phyloP scores from a whole-genome alignment of 352 stramenopile genomes.

The Plasmopara viticola region DNA sequence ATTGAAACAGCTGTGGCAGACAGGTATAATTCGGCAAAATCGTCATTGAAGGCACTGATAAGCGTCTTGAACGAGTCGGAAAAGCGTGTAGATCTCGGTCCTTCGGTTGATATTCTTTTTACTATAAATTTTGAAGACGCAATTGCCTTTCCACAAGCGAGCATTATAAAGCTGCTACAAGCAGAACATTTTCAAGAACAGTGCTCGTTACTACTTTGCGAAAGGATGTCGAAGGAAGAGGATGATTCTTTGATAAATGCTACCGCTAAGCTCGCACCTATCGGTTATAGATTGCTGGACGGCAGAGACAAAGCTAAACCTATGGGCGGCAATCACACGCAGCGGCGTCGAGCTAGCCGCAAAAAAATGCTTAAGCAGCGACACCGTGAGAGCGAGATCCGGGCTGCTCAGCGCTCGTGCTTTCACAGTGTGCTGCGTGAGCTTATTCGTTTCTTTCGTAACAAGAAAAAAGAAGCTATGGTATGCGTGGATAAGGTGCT shows the following conservation, averaged over 20 bases:
- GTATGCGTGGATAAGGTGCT: slow-evolving; percentile 31
- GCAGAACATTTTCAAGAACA: slow-evolving; percentile 69
- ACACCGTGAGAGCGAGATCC: slow-evolving; percentile 36
- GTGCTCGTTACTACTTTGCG: slow-evolving; percentile 57
- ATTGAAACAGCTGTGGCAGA: slow-evolving; percentile 1
- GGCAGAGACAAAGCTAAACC: background rate
- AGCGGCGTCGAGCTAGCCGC: slow-evolving; percentile 50
- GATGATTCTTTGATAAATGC: slow-evolving; percentile 7
- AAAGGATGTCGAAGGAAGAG: slow-evolving; percentile 42
- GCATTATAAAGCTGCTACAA: slow-evolving; percentile 56
- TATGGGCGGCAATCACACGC: slow-evolving; percentile 33
- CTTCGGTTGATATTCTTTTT: slow-evolving; percentile 34
- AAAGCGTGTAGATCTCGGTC: background rate
- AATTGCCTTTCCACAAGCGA: slow-evolving; percentile 37
- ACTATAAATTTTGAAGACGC: slow-evolving; percentile 37
- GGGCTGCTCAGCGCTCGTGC: slow-evolving; percentile 28
- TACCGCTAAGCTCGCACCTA: background rate
- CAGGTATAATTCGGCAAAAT: slow-evolving; percentile 11
- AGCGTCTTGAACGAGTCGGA: slow-evolving; percentile 14
- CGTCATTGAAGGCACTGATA: slow-evolving; percentile 22
- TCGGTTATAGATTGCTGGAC: background rate
- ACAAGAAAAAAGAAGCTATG: slow-evolving; percentile 19
- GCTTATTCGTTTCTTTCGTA: slow-evolving; percentile 25
- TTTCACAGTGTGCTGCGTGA: slow-evolving; percentile 42
- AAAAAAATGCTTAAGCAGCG: slow-evolving; percentile 67